These are phyloP conservation scores for Stemphylium lycopersici DNA, from an alignment of 2,329 filamentous ascomycete genomes.

Conservation along the genomic window DNA sequence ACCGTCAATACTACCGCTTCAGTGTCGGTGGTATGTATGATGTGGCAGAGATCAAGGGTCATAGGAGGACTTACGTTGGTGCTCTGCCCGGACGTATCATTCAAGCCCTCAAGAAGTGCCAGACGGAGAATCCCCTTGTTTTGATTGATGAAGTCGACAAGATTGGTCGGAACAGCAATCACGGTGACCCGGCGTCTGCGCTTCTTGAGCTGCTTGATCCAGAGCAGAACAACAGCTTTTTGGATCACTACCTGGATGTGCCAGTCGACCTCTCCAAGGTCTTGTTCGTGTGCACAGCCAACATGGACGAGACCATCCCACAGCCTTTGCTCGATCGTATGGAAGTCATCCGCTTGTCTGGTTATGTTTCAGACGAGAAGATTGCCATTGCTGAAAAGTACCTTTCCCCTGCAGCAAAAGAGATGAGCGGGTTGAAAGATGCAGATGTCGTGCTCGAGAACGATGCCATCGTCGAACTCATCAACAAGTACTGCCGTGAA, in stretches of 20 bases:
- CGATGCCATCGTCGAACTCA: slow-evolving; percentile 91
- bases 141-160: slow-evolving; percentile 98
- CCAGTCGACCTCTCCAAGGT: slow-evolving; percentile 97
- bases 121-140: slow-evolving; percentile 96
- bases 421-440: slow-evolving; percentile 85
- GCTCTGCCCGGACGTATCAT: slow-evolving; percentile 96
- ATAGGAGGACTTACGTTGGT: slow-evolving; percentile 94
- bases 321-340: slow-evolving; percentile 92
- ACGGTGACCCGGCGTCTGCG: slow-evolving; percentile 89
- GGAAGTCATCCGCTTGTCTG: slow-evolving; percentile 95
- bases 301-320: slow-evolving; percentile 98
- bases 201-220: slow-evolving; percentile 92
- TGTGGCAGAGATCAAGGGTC: slow-evolving; percentile 98
- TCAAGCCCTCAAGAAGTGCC: slow-evolving; percentile 97
- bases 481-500: slow-evolving; percentile 98
- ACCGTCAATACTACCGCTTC: slow-evolving; percentile 97
- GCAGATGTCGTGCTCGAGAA: slow-evolving; percentile 87
- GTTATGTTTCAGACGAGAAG: slow-evolving; percentile 97
- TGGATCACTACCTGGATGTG: slow-evolving; percentile 98
- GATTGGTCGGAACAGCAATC: slow-evolving; percentile 91
- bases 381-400: slow-evolving; percentile 97
- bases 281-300: slow-evolving; percentile 97
- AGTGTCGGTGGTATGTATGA: slow-evolving; percentile 96
- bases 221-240: slow-evolving; percentile 95
- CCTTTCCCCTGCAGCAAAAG: slow-evolving; percentile 90